Conservation (phyloP, 1,139 yeast genomes). For the Geotrichum europaeum region DNA sequence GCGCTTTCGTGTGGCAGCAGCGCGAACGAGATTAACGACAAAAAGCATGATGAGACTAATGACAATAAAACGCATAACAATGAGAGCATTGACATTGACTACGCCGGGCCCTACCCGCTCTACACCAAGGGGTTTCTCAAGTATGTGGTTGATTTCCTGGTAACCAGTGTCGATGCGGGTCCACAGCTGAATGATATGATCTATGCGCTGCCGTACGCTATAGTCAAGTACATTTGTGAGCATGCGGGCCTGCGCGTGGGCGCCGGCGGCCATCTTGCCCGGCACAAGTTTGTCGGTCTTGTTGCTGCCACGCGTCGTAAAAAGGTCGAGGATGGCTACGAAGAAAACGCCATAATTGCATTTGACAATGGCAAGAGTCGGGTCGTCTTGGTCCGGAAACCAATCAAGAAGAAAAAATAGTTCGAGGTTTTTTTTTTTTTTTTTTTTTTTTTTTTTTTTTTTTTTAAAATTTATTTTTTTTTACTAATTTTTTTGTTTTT, state of each 20-base stretch:
- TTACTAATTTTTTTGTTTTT: too few species aligned
- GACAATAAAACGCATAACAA: not conserved
- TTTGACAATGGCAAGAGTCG: slow-evolving; percentile 35
- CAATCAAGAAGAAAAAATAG: slow-evolving; percentile 28
- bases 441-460: not conserved
- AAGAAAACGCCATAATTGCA: slow-evolving; percentile 34
- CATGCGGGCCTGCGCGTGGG: slow-evolving; percentile 25
- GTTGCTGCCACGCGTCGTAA: slow-evolving; percentile 26
- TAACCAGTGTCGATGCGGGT: slow-evolving; percentile 20
- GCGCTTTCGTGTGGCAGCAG: slow-evolving; percentile 20
- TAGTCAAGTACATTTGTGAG: slow-evolving; percentile 31
- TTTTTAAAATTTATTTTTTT: too few species aligned
- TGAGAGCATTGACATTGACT: slow-evolving; percentile 23
- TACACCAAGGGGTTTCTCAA: slow-evolving; percentile 28
- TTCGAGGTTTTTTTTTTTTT: not conserved
- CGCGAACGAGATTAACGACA: not conserved
- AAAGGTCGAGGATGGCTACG: slow-evolving; percentile 24
- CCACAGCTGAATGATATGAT: slow-evolving; percentile 22
- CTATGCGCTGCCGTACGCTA: slow-evolving; percentile 27
- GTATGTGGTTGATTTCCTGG: slow-evolving; percentile 25
- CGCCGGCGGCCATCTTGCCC: slow-evolving; percentile 26
- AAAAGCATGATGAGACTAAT: not conserved
- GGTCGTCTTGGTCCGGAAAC: slow-evolving; percentile 33
- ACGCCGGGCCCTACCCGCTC: slow-evolving; percentile 35
- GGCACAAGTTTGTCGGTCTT: slow-evolving; percentile 31